Evolutionary conservation across 2,329 filamentous ascomycete species (phyloP), one percentile per base, ranked within the genome.

Genomic region (Colletotrichum scovillei): DNA sequence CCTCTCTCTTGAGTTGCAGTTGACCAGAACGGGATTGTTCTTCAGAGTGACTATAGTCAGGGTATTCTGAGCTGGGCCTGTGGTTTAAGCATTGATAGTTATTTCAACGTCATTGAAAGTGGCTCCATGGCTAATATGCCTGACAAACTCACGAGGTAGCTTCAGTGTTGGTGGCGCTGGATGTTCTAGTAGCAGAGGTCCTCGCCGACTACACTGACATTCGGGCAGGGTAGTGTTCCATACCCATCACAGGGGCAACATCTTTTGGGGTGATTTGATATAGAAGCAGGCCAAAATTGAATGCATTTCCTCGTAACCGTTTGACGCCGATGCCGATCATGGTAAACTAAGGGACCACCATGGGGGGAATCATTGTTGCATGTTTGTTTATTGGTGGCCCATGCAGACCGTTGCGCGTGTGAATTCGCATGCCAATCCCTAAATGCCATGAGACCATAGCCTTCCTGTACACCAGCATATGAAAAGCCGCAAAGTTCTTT

Each of bases 381-480:
- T 58, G 69, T 74, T 72, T 74, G 72, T 74, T 74, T 74, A 74
- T 74, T 74, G 68, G 56, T 73, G 69, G 69, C 69, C 63, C 57
- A 57, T 63, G 63, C 63, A 72, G 68, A 74, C 69, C 68, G 69
- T 67, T 63, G 63, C 72, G 42, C 42, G 52, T 67, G 69, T 68
- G 72, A 74, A 59, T 80, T 75, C 78, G 79, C 78, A 79, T 78
- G 79, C 80, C 78, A 80, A 79, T 79, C 80, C 80, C 79, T 79
- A 78, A 81, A 80, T 80, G 78, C 80, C 79, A 81, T 81, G 80
- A 80, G 78, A 81, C 78, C 74, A 75, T 75, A 63, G 74, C 69
- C 73, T 73, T 74, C 74, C 73, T 75, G 79, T 82, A 81, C 80
- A 81, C 80, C 80, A 76, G 74, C 74, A 76, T 73, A 76, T 75